Evolutionary conservation across 352 stramenopile genomes (phyloP).

Genomic region (Elongisporangium undulatum): DNA sequence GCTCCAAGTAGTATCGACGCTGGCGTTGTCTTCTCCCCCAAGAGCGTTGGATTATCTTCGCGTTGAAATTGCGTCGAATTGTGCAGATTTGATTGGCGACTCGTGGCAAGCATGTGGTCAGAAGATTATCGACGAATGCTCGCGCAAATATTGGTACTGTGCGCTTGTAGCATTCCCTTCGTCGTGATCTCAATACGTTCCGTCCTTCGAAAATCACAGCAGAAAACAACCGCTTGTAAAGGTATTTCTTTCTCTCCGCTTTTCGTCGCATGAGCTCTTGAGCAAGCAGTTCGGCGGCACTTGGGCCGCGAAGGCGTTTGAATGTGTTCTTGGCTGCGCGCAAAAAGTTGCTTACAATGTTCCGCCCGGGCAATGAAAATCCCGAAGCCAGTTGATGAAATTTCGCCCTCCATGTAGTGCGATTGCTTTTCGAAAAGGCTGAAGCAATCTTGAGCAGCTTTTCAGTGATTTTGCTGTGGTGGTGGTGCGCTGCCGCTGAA

Average conservation of each 20-base stretch:
- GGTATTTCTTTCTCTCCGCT: not conserved
- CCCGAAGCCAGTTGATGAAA: not conserved
- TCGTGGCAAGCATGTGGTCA: not conserved
- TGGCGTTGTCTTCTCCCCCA: not conserved
- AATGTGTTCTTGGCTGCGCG: not conserved
- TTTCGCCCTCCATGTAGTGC: not conserved
- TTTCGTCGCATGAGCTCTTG: not conserved
- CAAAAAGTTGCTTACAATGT: not conserved
- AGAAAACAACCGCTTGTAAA: not conserved
- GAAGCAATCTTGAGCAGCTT: not conserved
- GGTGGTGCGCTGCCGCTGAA: not conserved
- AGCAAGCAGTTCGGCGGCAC: not conserved
- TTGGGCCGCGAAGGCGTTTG: not conserved
- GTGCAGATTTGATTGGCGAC: not conserved
- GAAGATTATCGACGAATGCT: not conserved
- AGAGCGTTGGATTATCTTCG: not conserved
- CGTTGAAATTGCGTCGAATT: not conserved
- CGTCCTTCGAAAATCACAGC: not conserved
- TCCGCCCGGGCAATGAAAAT: not conserved
- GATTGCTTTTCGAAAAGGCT: not conserved
- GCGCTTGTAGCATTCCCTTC: not conserved
- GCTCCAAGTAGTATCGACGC: not conserved
- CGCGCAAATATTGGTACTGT: not conserved
- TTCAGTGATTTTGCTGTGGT: not conserved
- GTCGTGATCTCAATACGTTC: not conserved